Conservation (phyloP, 352 stramenopile species). For the Blastocystis sp. region DNA sequence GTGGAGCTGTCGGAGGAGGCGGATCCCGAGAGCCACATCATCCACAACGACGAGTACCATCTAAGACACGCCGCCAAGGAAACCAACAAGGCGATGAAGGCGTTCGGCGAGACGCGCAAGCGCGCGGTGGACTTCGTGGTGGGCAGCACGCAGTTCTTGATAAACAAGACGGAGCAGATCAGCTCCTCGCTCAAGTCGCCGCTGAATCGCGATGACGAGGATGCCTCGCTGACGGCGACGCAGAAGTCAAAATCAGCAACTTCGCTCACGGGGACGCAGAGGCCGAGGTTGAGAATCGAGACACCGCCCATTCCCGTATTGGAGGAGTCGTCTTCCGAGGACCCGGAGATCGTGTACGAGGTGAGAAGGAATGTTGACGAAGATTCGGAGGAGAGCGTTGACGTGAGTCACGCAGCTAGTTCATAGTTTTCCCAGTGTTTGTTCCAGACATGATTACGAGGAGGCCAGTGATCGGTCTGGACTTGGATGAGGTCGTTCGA, state of each 20-base stretch:
- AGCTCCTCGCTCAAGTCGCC: slow-evolving; percentile 7
- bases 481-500: slow-evolving; percentile 10
- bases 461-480: slow-evolving; percentile 10
- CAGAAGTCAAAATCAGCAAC: neutral
- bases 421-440: neutral
- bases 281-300: neutral
- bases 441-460: neutral
- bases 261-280: neutral
- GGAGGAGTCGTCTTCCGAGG: slow-evolving; percentile 10
- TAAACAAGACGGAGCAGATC: slow-evolving; percentile 9
- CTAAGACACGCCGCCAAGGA: neutral
- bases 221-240: neutral
- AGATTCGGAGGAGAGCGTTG: neutral
- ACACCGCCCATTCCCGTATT: neutral
- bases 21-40: neutral
- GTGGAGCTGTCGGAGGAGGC: neutral
- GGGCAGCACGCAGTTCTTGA: slow-evolving; percentile 32
- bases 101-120: slow-evolving; percentile 45
- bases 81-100: neutral
- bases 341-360: neutral
- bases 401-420: neutral
- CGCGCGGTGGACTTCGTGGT: slow-evolving; percentile 28
- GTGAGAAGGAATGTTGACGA: slow-evolving; percentile 36
- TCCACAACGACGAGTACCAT: neutral
- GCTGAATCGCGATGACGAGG: slow-evolving; percentile 27